Evolutionary conservation across 306 rosid species (phyloP).

Genomic region (Castanea crenata): DNA sequence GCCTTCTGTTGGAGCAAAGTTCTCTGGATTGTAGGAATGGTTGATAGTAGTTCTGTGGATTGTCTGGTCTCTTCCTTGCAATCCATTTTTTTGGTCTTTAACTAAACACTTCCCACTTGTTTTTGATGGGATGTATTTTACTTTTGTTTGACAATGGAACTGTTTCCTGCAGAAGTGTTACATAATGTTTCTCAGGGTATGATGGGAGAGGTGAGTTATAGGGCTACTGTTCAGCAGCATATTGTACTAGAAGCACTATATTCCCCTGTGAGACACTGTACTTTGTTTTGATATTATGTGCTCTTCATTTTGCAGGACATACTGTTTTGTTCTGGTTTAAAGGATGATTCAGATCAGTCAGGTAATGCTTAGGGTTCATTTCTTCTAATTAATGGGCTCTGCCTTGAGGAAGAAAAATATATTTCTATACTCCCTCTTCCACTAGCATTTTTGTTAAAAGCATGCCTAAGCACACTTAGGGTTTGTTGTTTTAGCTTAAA

Average conservation of each 20-base stretch:
- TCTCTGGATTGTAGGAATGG: conserved; percentile 16
- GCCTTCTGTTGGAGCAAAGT: conserved; percentile 11
- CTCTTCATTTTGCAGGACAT: conserved; percentile 54
- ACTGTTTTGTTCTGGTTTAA: conserved; percentile 60
- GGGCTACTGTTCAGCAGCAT: conserved; percentile 15
- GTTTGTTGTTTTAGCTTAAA: no score
- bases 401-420: conserved; percentile 1
- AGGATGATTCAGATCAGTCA: conserved; percentile 56
- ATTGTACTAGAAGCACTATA: background rate
- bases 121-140: background rate
- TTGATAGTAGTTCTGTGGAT: conserved; percentile 11
- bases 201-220: conserved; percentile 55
- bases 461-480: no score
- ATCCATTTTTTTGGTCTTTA: background rate
- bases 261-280: background rate
- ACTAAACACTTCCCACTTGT: background rate
- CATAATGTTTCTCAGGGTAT: conserved; percentile 49
- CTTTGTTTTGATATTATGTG: conserved; percentile 22
- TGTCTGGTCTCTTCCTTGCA: background rate
- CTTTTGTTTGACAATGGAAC: background rate
- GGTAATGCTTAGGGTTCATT: conserved; percentile 34
- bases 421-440: background rate
- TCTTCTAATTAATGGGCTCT: conserved; percentile 8
- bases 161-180: conserved; percentile 48
- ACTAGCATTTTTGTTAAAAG: background rate